Percentiles rank a stretch among this genome's conserved stretches.
Conservation (phyloP, 805 yeast genomes). For the Wickerhamomyces hampshirensis region DNA sequence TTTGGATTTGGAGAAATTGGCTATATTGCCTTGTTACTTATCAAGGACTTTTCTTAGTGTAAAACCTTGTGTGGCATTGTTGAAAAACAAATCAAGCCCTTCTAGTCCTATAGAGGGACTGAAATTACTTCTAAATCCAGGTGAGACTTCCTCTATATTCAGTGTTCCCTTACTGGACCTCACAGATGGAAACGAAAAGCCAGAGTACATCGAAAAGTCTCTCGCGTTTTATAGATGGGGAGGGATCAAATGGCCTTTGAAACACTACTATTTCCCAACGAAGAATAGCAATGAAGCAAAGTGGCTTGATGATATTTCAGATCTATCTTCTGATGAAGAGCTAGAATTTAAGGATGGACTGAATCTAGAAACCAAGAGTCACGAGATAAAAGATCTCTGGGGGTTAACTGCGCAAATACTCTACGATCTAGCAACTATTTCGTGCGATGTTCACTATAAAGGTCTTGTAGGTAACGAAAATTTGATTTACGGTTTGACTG, state of each 20-base stretch:
- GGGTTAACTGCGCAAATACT: conserved; percentile 77
- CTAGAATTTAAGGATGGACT: conserved; percentile 19
- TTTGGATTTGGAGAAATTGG: conserved; percentile 54
- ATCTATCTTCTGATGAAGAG: conserved; percentile 55
- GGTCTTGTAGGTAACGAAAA: conserved; percentile 58
- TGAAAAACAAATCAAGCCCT: conserved; percentile 31
- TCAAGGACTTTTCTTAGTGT: conserved; percentile 82
- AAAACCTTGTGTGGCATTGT: conserved; percentile 69
- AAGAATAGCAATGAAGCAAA: conserved; percentile 47
- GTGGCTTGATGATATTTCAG: conserved; percentile 60
- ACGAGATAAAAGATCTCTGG: conserved; percentile 67
- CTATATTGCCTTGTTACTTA: conserved; percentile 69
- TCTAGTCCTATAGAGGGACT: conserved; percentile 26
- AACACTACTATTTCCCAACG: conserved; percentile 59
- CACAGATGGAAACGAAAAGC: conserved; percentile 22
- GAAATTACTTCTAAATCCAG: conserved; percentile 58
- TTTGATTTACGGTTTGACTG: conserved; percentile 50
- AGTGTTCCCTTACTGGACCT: conserved; percentile 67
- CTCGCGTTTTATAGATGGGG: conserved; percentile 55
- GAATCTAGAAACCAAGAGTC: conserved; percentile 29
- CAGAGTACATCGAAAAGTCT: conserved; percentile 29
- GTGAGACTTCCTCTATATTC: conserved; percentile 68
- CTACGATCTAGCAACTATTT: conserved; percentile 61
- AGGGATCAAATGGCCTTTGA: conserved; percentile 60
- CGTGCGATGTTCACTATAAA: conserved; percentile 26